Conservation (phyloP, 768 basidiomycete genomes). For the Rickenella mellea region DNA sequence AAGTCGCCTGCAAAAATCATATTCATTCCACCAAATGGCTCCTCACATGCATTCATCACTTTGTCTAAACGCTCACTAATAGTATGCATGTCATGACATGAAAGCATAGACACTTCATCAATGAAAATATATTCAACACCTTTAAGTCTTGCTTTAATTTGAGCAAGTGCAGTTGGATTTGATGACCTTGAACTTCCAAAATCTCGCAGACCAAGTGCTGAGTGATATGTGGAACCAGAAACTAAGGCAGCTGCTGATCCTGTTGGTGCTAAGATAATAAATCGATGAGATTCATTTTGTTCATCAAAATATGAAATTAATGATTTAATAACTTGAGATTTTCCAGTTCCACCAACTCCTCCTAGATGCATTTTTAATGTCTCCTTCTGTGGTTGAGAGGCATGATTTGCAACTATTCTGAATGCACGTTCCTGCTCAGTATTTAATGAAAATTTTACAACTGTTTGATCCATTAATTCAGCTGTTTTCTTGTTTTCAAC, state of each 20-base stretch:
- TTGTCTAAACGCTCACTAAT: slow-evolving; percentile 16
- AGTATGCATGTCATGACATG: slow-evolving; percentile 16
- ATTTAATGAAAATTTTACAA: slow-evolving; percentile 2
- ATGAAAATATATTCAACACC: slow-evolving; percentile 30
- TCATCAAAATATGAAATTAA: slow-evolving; percentile 1
- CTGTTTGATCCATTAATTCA: too few species aligned
- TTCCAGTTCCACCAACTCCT: slow-evolving; percentile 7
- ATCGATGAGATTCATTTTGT: neutral
- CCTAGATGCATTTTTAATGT: slow-evolving; percentile 6
- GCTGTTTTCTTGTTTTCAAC: too few species aligned
- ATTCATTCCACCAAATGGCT: slow-evolving; percentile 20
- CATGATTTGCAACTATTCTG: slow-evolving; percentile 4
- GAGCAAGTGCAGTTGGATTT: too few species aligned
- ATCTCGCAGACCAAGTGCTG: slow-evolving; percentile 2
- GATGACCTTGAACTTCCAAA: too few species aligned
- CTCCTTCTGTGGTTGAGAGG: neutral
- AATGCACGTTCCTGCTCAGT: slow-evolving; percentile 5
- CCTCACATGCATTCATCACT: slow-evolving; percentile 8
- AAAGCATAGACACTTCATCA: slow-evolving; percentile 36
- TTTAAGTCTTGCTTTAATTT: slow-evolving; percentile 12
- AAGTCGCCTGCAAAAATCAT: slow-evolving; percentile 32
- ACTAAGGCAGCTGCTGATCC: slow-evolving; percentile 4
- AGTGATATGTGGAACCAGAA: slow-evolving; percentile 4
- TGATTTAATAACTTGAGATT: slow-evolving; percentile 5
- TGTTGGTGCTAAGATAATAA: slow-evolving; percentile 4